Percentiles rank a stretch among this genome's conserved stretches.
phyloP scores from a whole-genome alignment of 2,329 filamentous ascomycete species.

The Aureobasidium sp. region DNA sequence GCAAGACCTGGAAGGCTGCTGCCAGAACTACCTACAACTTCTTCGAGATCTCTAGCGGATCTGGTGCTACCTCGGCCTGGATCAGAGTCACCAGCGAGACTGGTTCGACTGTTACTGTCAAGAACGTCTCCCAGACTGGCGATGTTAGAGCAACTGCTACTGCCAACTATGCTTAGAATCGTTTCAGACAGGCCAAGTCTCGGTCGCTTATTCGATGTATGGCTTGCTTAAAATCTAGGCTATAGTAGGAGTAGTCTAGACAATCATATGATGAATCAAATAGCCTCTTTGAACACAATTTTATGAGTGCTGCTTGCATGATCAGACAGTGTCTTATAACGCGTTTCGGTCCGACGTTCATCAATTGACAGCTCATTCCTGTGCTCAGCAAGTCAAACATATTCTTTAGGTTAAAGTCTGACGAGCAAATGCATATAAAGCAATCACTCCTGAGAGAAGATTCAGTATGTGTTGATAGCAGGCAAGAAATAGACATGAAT shows the following conservation, averaged over 20 bases:
- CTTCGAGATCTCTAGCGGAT: slow-evolving; percentile 17
- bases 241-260: neutral
- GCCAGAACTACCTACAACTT: slow-evolving; percentile 21
- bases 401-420: too few species aligned
- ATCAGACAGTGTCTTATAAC: neutral
- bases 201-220: too few species aligned
- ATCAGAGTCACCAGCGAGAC: slow-evolving; percentile 18
- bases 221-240: neutral
- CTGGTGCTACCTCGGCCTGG: slow-evolving; percentile 16
- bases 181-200: neutral
- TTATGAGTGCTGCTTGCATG: too few species aligned
- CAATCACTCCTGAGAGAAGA: too few species aligned
- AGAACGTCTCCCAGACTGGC: slow-evolving; percentile 17
- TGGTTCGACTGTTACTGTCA: slow-evolving; percentile 13
- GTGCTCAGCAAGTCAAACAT: neutral
- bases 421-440: too few species aligned
- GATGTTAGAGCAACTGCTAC: slow-evolving; percentile 17
- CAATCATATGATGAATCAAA: neutral
- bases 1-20: slow-evolving; percentile 19
- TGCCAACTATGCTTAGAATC: slow-evolving; percentile 18
- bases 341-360: neutral
- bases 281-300: neutral
- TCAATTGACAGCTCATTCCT: neutral
- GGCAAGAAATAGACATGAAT: too few species aligned
- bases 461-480: too few species aligned